Evolutionary conservation across 768 basidiomycete species (phyloP).

Genomic region (Ephemerocybe angulata): DNA sequence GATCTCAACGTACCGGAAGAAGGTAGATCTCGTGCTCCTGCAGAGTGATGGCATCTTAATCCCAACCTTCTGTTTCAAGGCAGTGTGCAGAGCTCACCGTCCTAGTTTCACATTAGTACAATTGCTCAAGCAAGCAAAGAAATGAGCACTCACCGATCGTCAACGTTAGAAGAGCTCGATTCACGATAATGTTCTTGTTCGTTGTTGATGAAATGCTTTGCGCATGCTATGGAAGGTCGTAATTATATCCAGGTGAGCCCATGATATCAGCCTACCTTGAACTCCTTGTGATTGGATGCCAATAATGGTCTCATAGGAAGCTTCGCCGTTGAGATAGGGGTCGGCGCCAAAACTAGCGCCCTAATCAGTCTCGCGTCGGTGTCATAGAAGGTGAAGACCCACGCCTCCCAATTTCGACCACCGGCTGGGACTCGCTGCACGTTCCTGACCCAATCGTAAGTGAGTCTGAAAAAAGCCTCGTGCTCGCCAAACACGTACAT

Average conservation of each 20-base stretch:
- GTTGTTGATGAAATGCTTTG: conserved; percentile 46
- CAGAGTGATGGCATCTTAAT: background rate
- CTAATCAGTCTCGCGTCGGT: background rate
- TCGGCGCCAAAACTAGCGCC: conserved; percentile 44
- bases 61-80: too few relatives aligned
- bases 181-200: conserved; percentile 48
- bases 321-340: conserved; percentile 51
- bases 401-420: conserved; percentile 54
- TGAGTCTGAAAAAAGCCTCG: background rate
- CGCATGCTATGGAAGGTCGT: conserved; percentile 27
- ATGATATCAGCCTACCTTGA: conserved; percentile 28
- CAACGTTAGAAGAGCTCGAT: conserved; percentile 38
- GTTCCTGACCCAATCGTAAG: conserved; percentile 30
- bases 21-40: conserved; percentile 57
- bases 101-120: too few relatives aligned
- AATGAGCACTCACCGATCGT: conserved; percentile 39
- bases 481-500: conserved; percentile 30
- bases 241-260: background rate
- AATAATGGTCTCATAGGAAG: conserved; percentile 49
- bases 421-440: conserved; percentile 42
- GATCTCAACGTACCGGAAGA: conserved; percentile 45
- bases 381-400: too few relatives aligned
- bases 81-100: too few relatives aligned
- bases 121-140: too few relatives aligned
- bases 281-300: conserved; percentile 54